Percentiles rank a stretch among this genome's conserved stretches.
These are phyloP conservation scores for Taxillus chinensis DNA, from an alignment of 164 flowering plant species.

Conservation along the genomic window DNA sequence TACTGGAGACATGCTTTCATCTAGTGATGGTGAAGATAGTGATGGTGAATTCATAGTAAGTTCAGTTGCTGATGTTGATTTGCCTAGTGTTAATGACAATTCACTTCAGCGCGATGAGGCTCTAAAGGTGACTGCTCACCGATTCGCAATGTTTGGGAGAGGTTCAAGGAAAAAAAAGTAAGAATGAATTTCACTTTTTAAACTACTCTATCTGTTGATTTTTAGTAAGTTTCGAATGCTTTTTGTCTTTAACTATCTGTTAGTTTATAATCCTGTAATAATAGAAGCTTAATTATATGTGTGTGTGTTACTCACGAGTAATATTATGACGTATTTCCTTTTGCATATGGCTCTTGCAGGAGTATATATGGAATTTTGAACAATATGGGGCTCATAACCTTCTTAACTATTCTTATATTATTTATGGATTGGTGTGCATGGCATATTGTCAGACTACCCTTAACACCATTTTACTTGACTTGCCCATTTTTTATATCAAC, in stretches of 20 bases:
- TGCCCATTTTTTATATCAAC: constrained; percentile 64
- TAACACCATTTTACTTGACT: constrained; percentile 53
- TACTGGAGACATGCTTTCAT: constrained; percentile 26
- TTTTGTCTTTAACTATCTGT: not conserved
- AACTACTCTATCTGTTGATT: not conserved
- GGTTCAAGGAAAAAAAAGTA: constrained; percentile 34
- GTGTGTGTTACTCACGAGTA: not conserved
- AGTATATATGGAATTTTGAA: constrained; percentile 39
- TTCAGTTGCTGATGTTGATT: constrained; percentile 55
- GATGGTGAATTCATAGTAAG: constrained; percentile 53
- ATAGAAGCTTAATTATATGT: not conserved
- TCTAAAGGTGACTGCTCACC: constrained; percentile 38
- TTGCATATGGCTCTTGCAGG: constrained; percentile 37
- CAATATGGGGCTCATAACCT: constrained; percentile 51
- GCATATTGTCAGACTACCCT: constrained; percentile 81
- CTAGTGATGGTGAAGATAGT: constrained; percentile 83
- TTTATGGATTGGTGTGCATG: constrained; percentile 79
- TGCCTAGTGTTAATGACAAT: constrained; percentile 30
- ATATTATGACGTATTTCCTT: constrained; percentile 3
- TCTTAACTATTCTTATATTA: constrained; percentile 41
- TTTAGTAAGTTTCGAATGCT: not conserved
- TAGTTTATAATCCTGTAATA: not conserved
- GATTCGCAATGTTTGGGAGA: constrained; percentile 43
- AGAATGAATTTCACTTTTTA: constrained; percentile 1
- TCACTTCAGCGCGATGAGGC: constrained; percentile 32